Conservation (phyloP, 2,329 filamentous ascomycete species). For the Cladosporium sp. region DNA sequence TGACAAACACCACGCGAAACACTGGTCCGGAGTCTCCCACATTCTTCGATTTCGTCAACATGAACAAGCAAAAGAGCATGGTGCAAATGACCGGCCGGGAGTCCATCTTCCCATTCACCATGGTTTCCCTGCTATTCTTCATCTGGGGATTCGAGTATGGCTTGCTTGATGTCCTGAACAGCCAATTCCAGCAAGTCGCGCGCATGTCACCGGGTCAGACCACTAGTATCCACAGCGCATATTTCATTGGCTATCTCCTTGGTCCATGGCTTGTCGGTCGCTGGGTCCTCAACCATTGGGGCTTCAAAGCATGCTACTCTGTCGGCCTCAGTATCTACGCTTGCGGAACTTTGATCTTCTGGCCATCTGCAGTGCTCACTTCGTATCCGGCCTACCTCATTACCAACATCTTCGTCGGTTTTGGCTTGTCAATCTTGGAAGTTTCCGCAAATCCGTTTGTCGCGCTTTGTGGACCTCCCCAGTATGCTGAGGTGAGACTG, state of each 20-base stretch:
- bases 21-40: conserved; percentile 36
- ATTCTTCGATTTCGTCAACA: conserved; percentile 76
- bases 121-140: conserved; percentile 79
- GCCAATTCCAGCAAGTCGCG: conserved; percentile 60
- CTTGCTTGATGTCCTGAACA: conserved; percentile 76
- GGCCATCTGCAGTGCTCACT: conserved; percentile 60
- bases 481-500: conserved; percentile 57
- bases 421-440: conserved; percentile 58
- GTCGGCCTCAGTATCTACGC: conserved; percentile 59
- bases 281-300: conserved; percentile 53
- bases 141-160: conserved; percentile 91
- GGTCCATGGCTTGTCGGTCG: conserved; percentile 65
- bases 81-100: conserved; percentile 60
- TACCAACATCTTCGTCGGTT: conserved; percentile 60
- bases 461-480: conserved; percentile 55
- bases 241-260: conserved; percentile 68
- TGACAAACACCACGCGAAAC: conserved; percentile 36
- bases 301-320: conserved; percentile 60
- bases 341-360: conserved; percentile 59
- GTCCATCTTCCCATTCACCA: conserved; percentile 65
- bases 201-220: conserved; percentile 59
- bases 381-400: conserved; percentile 58
- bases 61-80: conserved; percentile 66
- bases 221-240: conserved; percentile 64
- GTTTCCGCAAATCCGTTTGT: conserved; percentile 61